Evolutionary conservation across 2,329 filamentous ascomycete genomes (phyloP), one percentile per base, ranked within the genome.

Genomic region (Calonectria pseudoreteaudii): DNA sequence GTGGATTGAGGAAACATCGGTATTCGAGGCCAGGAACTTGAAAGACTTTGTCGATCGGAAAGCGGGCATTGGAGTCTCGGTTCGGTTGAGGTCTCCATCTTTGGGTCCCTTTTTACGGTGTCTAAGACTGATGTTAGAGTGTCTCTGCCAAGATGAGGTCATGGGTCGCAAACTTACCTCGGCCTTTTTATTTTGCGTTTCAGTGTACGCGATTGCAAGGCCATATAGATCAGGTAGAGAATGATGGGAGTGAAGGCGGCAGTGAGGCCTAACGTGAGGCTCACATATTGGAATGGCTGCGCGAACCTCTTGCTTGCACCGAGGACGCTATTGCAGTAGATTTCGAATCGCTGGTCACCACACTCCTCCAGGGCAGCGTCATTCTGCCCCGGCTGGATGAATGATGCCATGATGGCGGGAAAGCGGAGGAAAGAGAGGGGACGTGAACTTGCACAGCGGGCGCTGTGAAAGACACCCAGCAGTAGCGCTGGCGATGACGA

Each of bases 21-120:
- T 64, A n/a, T 69, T 62, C 30, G 71, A 70, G 16, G 56, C 56
- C 13, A 73, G 38, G 41, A 73, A 68, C 20, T 31, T 69, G 60
- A 73, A 73, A 5, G 71, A 73, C 20, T 66, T 73, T n/a, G 71
- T 73, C 41, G 66, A 68, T 18, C 71, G 71, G 16, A 73, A 73
- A 38, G 70, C 68, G 28, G 58, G 66, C 64, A 68, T 72, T 23
- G 69, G 69, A 18, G 62, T 53, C n/a, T 28, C 62, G 38, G 56
- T 44, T 14, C 31, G 36, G 20, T 44, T 50, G 7, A 47, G 16
- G 0, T 23, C 23, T 41, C 20, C 69, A 52, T 38, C 38, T 58
- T 66, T 68, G 23, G 28, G 52, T 18, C 44, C 31, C 26, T 65
- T 64, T 38, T 56, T 68, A 34, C 65, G 53, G 14, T 18, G 18